phyloP scores from a whole-genome alignment of 164 flowering plant genomes.

The Stephania cephalantha region DNA sequence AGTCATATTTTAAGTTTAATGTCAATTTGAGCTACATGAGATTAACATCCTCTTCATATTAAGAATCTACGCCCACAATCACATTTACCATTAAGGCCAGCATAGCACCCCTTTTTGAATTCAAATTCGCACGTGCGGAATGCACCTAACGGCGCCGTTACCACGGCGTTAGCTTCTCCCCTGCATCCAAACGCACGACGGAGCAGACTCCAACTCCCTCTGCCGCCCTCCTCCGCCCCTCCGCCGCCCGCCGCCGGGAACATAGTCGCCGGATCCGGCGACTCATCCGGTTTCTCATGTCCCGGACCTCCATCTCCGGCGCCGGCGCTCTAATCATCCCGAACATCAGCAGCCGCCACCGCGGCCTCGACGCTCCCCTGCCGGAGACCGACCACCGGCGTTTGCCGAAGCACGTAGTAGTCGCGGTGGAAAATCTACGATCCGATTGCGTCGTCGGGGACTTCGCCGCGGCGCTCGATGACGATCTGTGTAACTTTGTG shows the following conservation, averaged over 20 bases:
- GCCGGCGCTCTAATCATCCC: slow-evolving; percentile 45
- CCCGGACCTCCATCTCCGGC: slow-evolving; percentile 58
- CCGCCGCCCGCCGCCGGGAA: slow-evolving; percentile 12
- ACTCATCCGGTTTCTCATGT: slow-evolving; percentile 50
- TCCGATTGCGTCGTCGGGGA: neutral
- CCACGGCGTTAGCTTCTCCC: slow-evolving; percentile 33
- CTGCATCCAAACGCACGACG: slow-evolving; percentile 51
- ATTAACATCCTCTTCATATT: too few species aligned
- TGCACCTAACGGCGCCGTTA: slow-evolving; percentile 31
- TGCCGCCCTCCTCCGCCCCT: slow-evolving; percentile 13
- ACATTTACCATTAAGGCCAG: neutral
- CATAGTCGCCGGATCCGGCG: slow-evolving; percentile 29
- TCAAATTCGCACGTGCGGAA: slow-evolving; percentile 13
- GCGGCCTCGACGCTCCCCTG: slow-evolving; percentile 18
- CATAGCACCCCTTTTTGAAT: neutral
- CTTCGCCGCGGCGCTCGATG: slow-evolving; percentile 17
- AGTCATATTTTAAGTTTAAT: too few species aligned
- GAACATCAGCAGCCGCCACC: slow-evolving; percentile 33
- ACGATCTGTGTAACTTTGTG: slow-evolving; percentile 21
- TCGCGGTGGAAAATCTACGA: neutral
- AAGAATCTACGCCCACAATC: too few species aligned
- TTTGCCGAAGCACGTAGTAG: slow-evolving; percentile 3
- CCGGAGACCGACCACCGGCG: neutral
- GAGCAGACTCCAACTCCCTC: slow-evolving; percentile 36
- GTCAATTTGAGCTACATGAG: too few species aligned